Conservation (phyloP, 176 grass and related monocot genomes). For the Aegilops sharonensis region DNA sequence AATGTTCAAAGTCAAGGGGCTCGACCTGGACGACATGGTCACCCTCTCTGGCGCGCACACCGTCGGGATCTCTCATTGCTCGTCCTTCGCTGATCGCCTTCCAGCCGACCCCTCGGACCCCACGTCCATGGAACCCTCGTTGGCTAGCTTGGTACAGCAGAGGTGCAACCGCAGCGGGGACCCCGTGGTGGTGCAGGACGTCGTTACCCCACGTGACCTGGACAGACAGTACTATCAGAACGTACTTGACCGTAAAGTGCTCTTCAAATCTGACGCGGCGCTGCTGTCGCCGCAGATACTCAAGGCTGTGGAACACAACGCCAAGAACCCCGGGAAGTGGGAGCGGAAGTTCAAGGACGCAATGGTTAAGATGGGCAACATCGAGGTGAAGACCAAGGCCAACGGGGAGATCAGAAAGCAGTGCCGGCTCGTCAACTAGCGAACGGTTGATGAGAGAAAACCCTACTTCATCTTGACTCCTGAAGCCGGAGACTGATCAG, state of each 20-base stretch:
- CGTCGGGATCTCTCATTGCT: constrained; percentile 40
- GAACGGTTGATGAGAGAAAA: not conserved
- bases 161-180: not conserved
- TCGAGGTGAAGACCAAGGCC: not conserved
- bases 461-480: not conserved
- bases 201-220: not conserved
- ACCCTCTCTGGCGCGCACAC: constrained; percentile 49
- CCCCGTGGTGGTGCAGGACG: not conserved
- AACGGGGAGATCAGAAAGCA: constrained; percentile 37
- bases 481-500: not conserved
- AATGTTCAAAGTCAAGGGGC: constrained; percentile 18
- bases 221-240: constrained; percentile 51
- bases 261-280: constrained; percentile 32
- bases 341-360: not conserved
- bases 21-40: constrained; percentile 29
- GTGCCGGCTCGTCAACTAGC: constrained; percentile 22
- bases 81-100: constrained; percentile 32
- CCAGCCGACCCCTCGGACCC: not conserved
- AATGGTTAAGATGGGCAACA: constrained; percentile 29
- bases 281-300: not conserved
- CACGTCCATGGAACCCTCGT: not conserved
- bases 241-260: not conserved
- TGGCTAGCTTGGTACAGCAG: not conserved
- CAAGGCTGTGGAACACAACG: not conserved
- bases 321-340: not conserved